Evolutionary conservation across 2,329 filamentous ascomycete genomes (phyloP), one percentile per base, ranked within the genome.

Genomic region (Ceratocystis destructans): DNA sequence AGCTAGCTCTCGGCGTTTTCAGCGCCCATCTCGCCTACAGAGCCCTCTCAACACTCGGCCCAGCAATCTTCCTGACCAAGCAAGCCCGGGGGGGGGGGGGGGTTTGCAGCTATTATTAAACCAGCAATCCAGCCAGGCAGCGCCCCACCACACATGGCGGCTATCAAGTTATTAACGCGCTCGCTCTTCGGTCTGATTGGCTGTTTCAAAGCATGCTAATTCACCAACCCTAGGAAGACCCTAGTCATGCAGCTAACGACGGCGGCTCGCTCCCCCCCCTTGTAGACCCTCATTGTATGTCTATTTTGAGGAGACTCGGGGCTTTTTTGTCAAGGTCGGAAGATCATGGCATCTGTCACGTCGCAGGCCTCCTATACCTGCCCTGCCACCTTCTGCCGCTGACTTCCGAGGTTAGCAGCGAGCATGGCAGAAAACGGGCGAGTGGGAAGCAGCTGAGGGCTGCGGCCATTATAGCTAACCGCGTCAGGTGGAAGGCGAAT

Each of bases 221-320:
- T 12, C n/a, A 1, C 2, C 37, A 59, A 37, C 25, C 55, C 55
- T 31, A 59, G 1, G 5, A 1, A 5, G 20, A 59, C 55, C 55
- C 25, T 59, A n/a, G 55, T 10, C 12, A 15, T 17, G n/a, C 7
- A 3, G 28, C 31, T 6, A 53, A 3, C 28, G 55, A 37, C 31
- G 22, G 48, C 15, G 28, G 55, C 28, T 31, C 17, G 31, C 22
- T 2, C 22, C 22, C 22, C 22, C 25, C 28, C 5, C n/a, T 25
- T 10, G 20, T 37, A 6, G 17, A 17, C 1, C 10, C 15, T 28
- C 22, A 3, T 6, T 3, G 7, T 33, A 28, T 33, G n/a, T 37
- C 28, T 59, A 59, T 59, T 59, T 59, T 59, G 55, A 59, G 55
- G 20, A 15, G 5, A 53, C 48, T n/a, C n/a, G 48, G 48, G n/a